A percentile compares a stretch with the other conserved stretches of the same genome.
Conservation (phyloP, 768 basidiomycete species). For the Boletus rex-veris region DNA sequence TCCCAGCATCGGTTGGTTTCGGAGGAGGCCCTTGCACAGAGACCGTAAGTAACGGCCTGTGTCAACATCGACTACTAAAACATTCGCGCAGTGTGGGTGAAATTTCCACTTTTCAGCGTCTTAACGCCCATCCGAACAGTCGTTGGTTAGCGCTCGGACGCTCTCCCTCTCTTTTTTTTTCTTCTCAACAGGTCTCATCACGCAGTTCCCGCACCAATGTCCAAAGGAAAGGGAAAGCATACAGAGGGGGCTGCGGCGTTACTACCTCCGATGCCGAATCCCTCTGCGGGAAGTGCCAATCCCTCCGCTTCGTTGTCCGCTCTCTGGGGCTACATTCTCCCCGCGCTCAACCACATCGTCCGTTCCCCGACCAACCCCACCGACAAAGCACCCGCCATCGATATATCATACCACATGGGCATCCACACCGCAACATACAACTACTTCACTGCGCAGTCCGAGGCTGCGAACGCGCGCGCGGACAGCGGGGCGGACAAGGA, state of each 20-base stretch:
- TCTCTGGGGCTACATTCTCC: constrained; percentile 72
- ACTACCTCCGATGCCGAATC: constrained; percentile 44
- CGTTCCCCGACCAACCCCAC: constrained; percentile 60
- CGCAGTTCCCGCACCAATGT: constrained; percentile 18
- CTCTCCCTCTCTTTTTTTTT: not conserved
- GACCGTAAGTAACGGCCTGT: constrained; percentile 3
- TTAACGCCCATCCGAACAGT: constrained; percentile 4
- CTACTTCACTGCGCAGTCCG: constrained; percentile 65
- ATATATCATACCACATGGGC: constrained; percentile 68
- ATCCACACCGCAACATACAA: constrained; percentile 83
- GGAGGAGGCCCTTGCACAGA: not conserved
- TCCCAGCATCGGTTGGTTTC: constrained; percentile 11
- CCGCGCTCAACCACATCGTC: constrained; percentile 74
- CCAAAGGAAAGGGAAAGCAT: constrained; percentile 32
- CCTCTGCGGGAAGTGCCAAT: constrained; percentile 63
- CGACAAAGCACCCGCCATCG: constrained; percentile 65
- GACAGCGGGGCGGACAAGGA: constrained; percentile 27
- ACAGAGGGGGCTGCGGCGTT: constrained; percentile 16
- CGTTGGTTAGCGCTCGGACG: constrained; percentile 4
- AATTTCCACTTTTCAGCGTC: not conserved
- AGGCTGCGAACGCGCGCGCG: constrained; percentile 34
- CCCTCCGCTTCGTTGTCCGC: constrained; percentile 69
- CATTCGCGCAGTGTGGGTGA: not conserved
- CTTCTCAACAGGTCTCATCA: not conserved
- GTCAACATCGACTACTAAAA: constrained; percentile 5